Conservation (phyloP, 78 protist species). For the Dictyostelium firmibasis region DNA sequence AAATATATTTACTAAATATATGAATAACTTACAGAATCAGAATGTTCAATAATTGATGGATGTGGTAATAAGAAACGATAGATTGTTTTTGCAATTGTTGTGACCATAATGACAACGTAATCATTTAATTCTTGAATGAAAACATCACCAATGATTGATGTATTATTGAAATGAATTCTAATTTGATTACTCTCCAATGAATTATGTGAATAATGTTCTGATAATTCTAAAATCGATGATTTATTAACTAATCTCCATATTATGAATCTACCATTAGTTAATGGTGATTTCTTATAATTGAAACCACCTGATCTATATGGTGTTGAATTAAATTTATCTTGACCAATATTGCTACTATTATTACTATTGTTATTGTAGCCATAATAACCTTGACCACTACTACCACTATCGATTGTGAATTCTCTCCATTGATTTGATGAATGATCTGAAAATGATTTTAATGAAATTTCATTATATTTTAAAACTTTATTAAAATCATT, state of each 20-base stretch:
- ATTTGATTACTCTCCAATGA: conserved; percentile 21
- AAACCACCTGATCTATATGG: conserved; percentile 64
- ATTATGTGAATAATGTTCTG: background rate
- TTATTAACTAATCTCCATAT: conserved; percentile 45
- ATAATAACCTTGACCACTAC: background rate
- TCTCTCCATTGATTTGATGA: conserved; percentile 22
- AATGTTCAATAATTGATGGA: conserved; percentile 12
- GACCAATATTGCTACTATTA: background rate
- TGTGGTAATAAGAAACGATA: conserved; percentile 62
- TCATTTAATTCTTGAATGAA: conserved; percentile 12
- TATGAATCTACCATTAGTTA: conserved; percentile 24
- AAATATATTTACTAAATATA: no score
- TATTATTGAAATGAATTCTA: conserved; percentile 17
- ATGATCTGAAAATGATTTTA: conserved; percentile 49
- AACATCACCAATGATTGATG: conserved; percentile 11
- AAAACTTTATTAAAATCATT: background rate
- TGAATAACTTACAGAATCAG: conserved; percentile 13
- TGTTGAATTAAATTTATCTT: background rate
- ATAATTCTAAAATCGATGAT: background rate
- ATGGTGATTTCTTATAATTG: background rate
- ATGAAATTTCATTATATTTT: background rate
- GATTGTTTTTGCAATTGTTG: conserved; percentile 15
- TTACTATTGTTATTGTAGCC: background rate
- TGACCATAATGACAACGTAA: background rate
- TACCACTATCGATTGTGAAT: background rate